Evolutionary conservation across 2,329 filamentous ascomycete genomes (phyloP).

Genomic region (Claviceps digitariae): DNA sequence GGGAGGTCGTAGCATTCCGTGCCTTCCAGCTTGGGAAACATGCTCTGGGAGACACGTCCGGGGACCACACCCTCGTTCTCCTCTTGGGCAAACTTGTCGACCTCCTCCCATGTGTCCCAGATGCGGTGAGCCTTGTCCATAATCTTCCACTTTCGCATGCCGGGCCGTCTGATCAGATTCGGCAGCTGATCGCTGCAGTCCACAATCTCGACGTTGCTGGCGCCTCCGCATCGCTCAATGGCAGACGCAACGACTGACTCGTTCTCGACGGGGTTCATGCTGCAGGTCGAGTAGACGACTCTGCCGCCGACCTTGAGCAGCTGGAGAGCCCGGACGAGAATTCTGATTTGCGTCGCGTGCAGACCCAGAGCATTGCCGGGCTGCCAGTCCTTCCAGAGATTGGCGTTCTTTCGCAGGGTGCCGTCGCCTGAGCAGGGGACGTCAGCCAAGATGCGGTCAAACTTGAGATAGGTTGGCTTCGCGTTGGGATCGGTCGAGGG

Average conservation of each 20-base stretch:
- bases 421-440: conserved; percentile 96
- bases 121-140: conserved; percentile 75
- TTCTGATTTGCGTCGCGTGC: conserved; percentile 75
- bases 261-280: conserved; percentile 96
- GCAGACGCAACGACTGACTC: conserved; percentile 83
- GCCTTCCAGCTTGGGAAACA: conserved; percentile 59
- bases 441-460: conserved; percentile 90
- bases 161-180: conserved; percentile 60
- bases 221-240: conserved; percentile 78
- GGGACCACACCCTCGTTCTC: conserved; percentile 41
- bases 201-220: conserved; percentile 66
- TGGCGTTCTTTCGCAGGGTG: conserved; percentile 82
- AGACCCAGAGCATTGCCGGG: conserved; percentile 78
- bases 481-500: conserved; percentile 41
- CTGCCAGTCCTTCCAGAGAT: conserved; percentile 91
- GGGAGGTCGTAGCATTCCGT: conserved; percentile 51
- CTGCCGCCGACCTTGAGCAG: conserved; percentile 92
- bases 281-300: conserved; percentile 96
- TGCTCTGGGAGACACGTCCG: conserved; percentile 58
- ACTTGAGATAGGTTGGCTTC: conserved; percentile 70
- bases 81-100: conserved; percentile 54
- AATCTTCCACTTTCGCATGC: conserved; percentile 73
- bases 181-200: conserved; percentile 71
- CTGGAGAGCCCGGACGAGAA: conserved; percentile 81
- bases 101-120: conserved; percentile 71